A percentile compares a stretch with the other conserved stretches of the same genome.
These are phyloP conservation scores for Trichosporon ovoides DNA, from an alignment of 1,284 basidiomycete genomes.

Conservation along the genomic window DNA sequence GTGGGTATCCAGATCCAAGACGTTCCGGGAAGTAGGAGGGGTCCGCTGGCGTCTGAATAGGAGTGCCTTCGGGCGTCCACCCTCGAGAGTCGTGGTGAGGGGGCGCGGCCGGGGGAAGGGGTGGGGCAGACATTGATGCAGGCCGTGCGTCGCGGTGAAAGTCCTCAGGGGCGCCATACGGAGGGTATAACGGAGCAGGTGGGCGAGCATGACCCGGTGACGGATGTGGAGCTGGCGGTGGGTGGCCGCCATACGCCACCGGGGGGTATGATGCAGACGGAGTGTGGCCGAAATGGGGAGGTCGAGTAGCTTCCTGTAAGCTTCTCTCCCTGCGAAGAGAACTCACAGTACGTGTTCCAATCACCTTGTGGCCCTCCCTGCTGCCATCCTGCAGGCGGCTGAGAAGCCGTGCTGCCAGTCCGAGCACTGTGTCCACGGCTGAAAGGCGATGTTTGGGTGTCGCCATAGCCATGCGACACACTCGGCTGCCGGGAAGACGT, in stretches of 20 bases:
- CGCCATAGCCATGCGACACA: constrained; percentile 4
- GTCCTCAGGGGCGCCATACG: background rate
- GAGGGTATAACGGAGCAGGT: constrained; percentile 6
- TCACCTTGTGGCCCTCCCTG: background rate
- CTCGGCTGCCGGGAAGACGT: constrained; percentile 6
- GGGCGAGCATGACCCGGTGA: constrained; percentile 1
- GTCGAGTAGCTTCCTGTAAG: background rate
- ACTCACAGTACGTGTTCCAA: background rate
- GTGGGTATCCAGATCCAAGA: background rate
- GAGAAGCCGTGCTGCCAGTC: background rate
- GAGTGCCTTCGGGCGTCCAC: constrained; percentile 10
- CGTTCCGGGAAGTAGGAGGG: background rate
- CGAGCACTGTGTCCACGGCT: background rate
- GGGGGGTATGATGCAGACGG: background rate
- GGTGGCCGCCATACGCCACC: background rate
- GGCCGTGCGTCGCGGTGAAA: background rate
- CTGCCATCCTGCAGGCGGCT: constrained; percentile 3
- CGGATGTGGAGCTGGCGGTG: background rate
- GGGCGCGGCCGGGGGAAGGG: background rate
- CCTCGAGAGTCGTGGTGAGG: background rate
- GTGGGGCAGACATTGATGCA: background rate
- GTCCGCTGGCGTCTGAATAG: background rate
- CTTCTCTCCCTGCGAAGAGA: background rate
- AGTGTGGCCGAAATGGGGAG: background rate
- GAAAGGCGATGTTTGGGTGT: background rate